phyloP scores from a whole-genome alignment of 2,329 filamentous ascomycete genomes.

The Penicillium sp. region DNA sequence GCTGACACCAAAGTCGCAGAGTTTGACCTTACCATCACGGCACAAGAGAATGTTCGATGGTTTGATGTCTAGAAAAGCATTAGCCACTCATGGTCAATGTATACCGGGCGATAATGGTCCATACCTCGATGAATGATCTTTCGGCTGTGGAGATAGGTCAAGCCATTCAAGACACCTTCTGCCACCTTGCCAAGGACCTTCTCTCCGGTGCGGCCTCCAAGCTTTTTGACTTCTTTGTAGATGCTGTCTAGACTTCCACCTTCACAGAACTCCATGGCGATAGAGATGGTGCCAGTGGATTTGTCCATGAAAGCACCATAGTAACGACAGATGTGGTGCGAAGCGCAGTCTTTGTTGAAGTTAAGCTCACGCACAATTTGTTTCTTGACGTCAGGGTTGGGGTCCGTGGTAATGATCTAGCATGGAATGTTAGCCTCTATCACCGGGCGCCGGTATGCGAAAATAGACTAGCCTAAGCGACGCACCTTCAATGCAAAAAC shows the following conservation, averaged over 20 bases:
- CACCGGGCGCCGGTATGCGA: background rate
- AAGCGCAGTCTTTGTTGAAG: conserved; percentile 97
- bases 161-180: conserved; percentile 86
- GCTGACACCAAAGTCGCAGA: conserved; percentile 97
- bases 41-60: conserved; percentile 95
- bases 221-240: conserved; percentile 93
- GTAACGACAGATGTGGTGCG: conserved; percentile 93
- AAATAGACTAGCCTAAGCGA: conserved; percentile 4
- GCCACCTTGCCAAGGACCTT: conserved; percentile 97
- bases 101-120: conserved; percentile 1
- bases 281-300: conserved; percentile 93
- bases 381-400: conserved; percentile 96
- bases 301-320: conserved; percentile 97
- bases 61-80: conserved; percentile 71
- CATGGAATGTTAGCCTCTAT: conserved; percentile 16
- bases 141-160: conserved; percentile 91
- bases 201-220: conserved; percentile 90
- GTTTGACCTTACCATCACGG: conserved; percentile 87
- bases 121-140: conserved; percentile 88
- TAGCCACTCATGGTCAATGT: background rate
- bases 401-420: conserved; percentile 96
- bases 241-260: conserved; percentile 94
- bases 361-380: conserved; percentile 94
- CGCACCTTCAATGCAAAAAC: conserved; percentile 92
- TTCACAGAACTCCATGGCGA: conserved; percentile 99